These are phyloP conservation scores for Hippophae rhamnoides DNA, from an alignment of 306 rosid genomes.

Conservation along the genomic window DNA sequence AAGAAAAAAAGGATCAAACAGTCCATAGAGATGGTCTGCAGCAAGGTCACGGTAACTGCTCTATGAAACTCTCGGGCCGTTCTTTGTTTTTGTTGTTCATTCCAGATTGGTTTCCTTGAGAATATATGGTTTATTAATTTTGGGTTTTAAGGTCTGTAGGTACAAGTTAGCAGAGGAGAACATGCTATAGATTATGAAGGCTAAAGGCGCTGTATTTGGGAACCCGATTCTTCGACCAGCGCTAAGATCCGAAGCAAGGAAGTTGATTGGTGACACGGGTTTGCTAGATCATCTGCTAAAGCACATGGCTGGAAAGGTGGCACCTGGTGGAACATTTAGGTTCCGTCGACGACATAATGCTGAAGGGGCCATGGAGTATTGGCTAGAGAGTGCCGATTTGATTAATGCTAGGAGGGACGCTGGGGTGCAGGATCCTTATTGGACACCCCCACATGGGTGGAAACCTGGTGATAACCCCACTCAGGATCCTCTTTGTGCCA, in stretches of 20 bases:
- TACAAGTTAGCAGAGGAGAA: constrained; percentile 65
- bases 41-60: constrained; percentile 24
- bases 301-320: constrained; percentile 91
- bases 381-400: constrained; percentile 85
- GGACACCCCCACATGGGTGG: constrained; percentile 93
- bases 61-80: neutral
- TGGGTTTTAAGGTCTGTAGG: constrained; percentile 29
- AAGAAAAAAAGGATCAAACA: constrained; percentile 34
- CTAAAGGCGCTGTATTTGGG: constrained; percentile 47
- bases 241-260: constrained; percentile 71
- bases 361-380: constrained; percentile 89
- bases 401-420: constrained; percentile 48
- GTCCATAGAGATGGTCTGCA: constrained; percentile 42
- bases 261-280: constrained; percentile 84
- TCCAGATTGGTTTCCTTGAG: neutral
- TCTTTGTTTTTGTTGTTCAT: neutral
- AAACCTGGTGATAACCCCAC: constrained; percentile 62
- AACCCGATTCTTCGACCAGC: constrained; percentile 64
- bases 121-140: neutral
- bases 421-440: constrained; percentile 75
- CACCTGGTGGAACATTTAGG: constrained; percentile 66
- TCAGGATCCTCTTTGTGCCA: constrained; percentile 41
- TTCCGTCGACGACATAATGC: constrained; percentile 76
- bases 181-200: constrained; percentile 70
- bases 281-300: constrained; percentile 80